Evolutionary conservation across 129 eudicot genomes (phyloP).

Genomic region (Arctium lappa): DNA sequence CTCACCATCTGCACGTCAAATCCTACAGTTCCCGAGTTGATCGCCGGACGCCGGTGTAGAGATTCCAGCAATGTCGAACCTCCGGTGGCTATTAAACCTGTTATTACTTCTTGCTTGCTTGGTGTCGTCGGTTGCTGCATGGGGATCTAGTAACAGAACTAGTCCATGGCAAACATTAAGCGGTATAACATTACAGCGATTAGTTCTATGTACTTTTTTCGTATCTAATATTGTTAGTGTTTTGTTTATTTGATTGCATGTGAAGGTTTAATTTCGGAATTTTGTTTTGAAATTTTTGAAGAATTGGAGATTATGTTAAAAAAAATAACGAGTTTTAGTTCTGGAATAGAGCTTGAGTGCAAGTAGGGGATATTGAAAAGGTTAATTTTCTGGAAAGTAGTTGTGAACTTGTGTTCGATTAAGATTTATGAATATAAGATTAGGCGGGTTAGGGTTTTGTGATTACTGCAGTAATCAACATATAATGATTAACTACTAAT

Average conservation of each 20-base stretch:
- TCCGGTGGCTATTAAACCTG: slow-evolving; percentile 13
- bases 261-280: background rate
- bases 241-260: slow-evolving; percentile 19
- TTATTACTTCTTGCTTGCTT: slow-evolving; percentile 5
- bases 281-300: background rate
- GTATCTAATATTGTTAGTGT: background rate
- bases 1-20: slow-evolving; percentile 1
- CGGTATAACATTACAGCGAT: background rate
- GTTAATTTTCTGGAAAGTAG: background rate
- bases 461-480: background rate
- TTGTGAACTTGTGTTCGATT: background rate
- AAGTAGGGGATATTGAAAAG: background rate
- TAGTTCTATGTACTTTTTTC: background rate
- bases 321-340: background rate
- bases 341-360: background rate
- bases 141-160: slow-evolving; percentile 4
- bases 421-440: background rate
- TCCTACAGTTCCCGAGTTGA: background rate
- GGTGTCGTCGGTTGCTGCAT: background rate
- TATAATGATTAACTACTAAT: background rate
- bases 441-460: slow-evolving; percentile 1
- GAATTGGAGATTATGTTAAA: slow-evolving; percentile 1
- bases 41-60: background rate
- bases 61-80: slow-evolving; percentile 16
- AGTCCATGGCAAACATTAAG: slow-evolving; percentile 19